These are phyloP conservation scores for Brettanomyces nanus DNA, from an alignment of 805 yeast genomes.

Conservation along the genomic window DNA sequence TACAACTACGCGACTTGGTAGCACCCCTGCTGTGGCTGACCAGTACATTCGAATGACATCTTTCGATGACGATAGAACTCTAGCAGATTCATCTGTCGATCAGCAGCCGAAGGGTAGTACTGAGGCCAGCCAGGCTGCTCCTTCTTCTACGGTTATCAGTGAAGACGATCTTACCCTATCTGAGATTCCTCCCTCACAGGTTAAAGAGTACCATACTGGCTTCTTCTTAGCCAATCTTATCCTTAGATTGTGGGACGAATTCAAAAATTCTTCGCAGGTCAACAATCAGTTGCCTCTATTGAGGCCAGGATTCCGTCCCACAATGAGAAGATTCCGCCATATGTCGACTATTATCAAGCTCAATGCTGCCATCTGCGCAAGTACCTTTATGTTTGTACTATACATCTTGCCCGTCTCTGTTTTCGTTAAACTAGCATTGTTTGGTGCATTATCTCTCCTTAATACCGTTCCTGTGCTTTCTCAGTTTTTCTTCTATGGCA, in stretches of 20 bases:
- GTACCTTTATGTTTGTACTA: conserved; percentile 51
- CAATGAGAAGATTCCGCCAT: conserved; percentile 14
- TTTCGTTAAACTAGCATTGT: conserved; percentile 24
- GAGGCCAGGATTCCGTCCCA: conserved; percentile 14
- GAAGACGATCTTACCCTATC: too few species aligned
- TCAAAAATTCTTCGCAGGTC: conserved; percentile 10
- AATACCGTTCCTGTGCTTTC: conserved; percentile 64
- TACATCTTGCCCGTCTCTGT: conserved; percentile 49
- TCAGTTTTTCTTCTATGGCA: conserved; percentile 75
- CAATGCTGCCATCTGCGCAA: conserved; percentile 29
- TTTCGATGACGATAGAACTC: conserved; percentile 3
- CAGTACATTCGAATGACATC: conserved; percentile 3
- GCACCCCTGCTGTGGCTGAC: not conserved
- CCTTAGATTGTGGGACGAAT: conserved; percentile 16
- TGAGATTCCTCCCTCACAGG: too few species aligned
- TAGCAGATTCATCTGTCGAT: too few species aligned
- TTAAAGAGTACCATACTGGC: conserved; percentile 3
- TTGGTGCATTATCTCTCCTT: conserved; percentile 37
- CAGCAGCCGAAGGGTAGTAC: too few species aligned
- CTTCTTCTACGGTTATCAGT: too few species aligned
- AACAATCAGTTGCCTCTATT: conserved; percentile 15
- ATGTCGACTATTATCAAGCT: conserved; percentile 32
- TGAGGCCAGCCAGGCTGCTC: too few species aligned
- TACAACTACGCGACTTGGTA: conserved; percentile 2
- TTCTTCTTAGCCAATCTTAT: conserved; percentile 9